Percentiles rank a stretch among this genome's conserved stretches.
Evolutionary conservation across 2,329 filamentous ascomycete species (phyloP).

Genomic region (Albifimbria verrucaria): DNA sequence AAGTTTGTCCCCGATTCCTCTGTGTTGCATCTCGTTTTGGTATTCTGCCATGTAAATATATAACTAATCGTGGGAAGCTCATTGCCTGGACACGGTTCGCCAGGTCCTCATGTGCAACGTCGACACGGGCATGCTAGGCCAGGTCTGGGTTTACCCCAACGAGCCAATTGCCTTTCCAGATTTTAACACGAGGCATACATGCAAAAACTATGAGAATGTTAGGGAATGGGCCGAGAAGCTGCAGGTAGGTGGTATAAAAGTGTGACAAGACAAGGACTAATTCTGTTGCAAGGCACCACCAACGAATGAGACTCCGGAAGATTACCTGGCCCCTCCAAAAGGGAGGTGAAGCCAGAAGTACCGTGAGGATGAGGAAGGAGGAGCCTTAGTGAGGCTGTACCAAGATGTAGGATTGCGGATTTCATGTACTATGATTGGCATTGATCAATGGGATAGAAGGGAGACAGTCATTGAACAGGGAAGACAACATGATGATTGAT

Average conservation of each 20-base stretch:
- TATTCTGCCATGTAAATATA: background rate
- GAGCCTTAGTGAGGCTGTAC: background rate
- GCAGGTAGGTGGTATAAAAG: slow-evolving; percentile 33
- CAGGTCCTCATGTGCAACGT: slow-evolving; percentile 62
- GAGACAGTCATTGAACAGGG: too few species aligned
- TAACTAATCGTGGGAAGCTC: slow-evolving; percentile 20
- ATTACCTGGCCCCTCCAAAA: slow-evolving; percentile 11
- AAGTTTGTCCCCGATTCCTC: slow-evolving; percentile 18
- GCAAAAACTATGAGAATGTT: slow-evolving; percentile 54
- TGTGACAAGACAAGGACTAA: background rate
- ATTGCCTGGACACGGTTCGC: slow-evolving; percentile 59
- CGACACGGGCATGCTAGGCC: slow-evolving; percentile 57
- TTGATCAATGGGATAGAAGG: too few species aligned
- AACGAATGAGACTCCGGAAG: slow-evolving; percentile 9
- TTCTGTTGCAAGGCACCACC: slow-evolving; percentile 14
- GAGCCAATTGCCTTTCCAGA: slow-evolving; percentile 53
- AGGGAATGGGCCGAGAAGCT: slow-evolving; percentile 50
- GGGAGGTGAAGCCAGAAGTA: slow-evolving; percentile 12
- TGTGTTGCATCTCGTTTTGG: background rate
- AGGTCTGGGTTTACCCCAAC: slow-evolving; percentile 53
- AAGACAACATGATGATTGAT: too few species aligned
- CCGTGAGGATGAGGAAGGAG: slow-evolving; percentile 8
- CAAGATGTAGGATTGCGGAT: too few species aligned
- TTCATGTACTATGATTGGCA: too few species aligned
- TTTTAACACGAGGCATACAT: slow-evolving; percentile 59